Conservation (phyloP, 257 asterid species). For the Penstemon davidsonii region DNA sequence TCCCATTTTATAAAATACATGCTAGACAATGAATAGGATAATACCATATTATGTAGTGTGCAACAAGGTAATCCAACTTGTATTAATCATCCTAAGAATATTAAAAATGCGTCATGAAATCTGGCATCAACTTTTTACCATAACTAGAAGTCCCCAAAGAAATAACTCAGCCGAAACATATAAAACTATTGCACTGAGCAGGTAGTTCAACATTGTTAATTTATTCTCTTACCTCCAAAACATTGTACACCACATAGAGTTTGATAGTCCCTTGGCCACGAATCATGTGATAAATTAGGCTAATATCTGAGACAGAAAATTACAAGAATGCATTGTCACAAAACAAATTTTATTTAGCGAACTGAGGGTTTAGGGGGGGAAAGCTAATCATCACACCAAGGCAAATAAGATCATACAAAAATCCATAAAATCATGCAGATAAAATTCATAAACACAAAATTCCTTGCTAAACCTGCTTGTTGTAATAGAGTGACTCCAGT, state of each 20-base stretch:
- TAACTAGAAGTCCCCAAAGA: slow-evolving; percentile 14
- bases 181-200: slow-evolving; percentile 7
- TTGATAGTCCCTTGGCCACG: slow-evolving; percentile 98
- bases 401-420: slow-evolving; percentile 15
- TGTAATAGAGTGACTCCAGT: slow-evolving; percentile 82
- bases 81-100: neutral
- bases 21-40: neutral
- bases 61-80: slow-evolving; percentile 1
- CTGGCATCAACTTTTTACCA: neutral
- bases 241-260: slow-evolving; percentile 95
- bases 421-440: neutral
- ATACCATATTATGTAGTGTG: neutral
- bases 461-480: slow-evolving; percentile 70
- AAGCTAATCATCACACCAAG: slow-evolving; percentile 9
- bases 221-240: slow-evolving; percentile 75
- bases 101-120: neutral
- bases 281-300: slow-evolving; percentile 98
- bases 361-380: neutral
- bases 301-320: slow-evolving; percentile 67
- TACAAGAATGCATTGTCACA: slow-evolving; percentile 17
- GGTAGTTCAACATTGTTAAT: slow-evolving; percentile 13
- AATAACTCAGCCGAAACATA: slow-evolving; percentile 15
- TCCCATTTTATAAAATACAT: neutral
- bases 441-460: neutral
- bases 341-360: slow-evolving; percentile 1